These are phyloP conservation scores for Pseudogymnoascus sp. DNA, from an alignment of 2,329 filamentous ascomycete species.

Conservation along the genomic window DNA sequence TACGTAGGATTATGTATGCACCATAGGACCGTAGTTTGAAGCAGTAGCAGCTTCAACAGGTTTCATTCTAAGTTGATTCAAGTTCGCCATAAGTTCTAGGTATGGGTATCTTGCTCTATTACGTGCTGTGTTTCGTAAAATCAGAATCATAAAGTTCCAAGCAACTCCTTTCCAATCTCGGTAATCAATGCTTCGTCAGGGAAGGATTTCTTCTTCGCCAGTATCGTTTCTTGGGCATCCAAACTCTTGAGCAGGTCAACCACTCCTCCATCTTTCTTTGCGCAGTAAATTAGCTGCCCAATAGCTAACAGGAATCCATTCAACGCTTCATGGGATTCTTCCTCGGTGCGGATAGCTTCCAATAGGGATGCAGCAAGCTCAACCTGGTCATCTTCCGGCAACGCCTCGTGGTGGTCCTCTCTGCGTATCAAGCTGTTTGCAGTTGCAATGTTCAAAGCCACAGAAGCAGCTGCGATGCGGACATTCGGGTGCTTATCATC, in stretches of 20 bases:
- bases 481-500: conserved; percentile 67
- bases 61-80: background rate
- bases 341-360: conserved; percentile 59
- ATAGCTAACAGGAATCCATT: conserved; percentile 70
- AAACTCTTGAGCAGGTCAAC: conserved; percentile 70
- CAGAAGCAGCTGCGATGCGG: conserved; percentile 71
- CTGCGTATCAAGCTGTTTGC: conserved; percentile 60
- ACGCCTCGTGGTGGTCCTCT: conserved; percentile 45
- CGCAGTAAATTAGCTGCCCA: conserved; percentile 67
- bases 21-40: background rate
- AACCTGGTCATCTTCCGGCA: conserved; percentile 66
- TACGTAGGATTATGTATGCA: background rate
- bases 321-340: conserved; percentile 60
- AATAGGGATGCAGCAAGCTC: conserved; percentile 75
- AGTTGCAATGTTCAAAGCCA: conserved; percentile 75
- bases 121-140: background rate
- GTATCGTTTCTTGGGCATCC: conserved; percentile 61
- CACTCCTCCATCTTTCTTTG: conserved; percentile 64
- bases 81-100: background rate
- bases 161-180: conserved; percentile 38
- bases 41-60: background rate
- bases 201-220: conserved; percentile 49
- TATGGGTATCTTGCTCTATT: conserved; percentile 3
- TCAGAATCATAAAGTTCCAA: conserved; percentile 26
- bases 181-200: conserved; percentile 50